Base-by-base conservation (phyloP, 129 eudicot species). In the Flaveria ramosissima region DNA sequence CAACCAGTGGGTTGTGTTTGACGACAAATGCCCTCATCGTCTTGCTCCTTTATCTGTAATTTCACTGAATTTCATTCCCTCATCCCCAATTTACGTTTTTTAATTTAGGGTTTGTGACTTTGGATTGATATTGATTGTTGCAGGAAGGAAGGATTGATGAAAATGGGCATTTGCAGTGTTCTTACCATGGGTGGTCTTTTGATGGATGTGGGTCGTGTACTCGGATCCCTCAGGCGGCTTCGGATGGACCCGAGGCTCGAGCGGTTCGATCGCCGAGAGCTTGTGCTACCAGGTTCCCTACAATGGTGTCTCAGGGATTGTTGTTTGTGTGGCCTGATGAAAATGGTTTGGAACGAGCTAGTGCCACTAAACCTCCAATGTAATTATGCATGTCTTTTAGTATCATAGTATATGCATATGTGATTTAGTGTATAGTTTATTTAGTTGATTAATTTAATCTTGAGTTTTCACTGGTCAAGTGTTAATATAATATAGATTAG, bases 321-420 rank as follows among this genome's bases (percentile, higher is more conserved):
- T 89, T 95, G 69, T 95, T 88, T 86, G 94, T 95, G 71, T 91
- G 99, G 97, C 97, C 99, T 4, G 99, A 91, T 86, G 96, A 92
- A 59, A 95, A 91, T 78, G 97, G 97, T 1, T 80, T 80, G 83
- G 96, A 95, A 76, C 76, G 88, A 88, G 94, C 99, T 81, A 63
- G 42, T 68, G 94, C 89, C 73, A 87, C 99, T 27, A 76, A 47
- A 52, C 96, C 97, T 72, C 94, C 94, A 9, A 83, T 81, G 98
- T 93, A 93, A 84, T 32, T 43, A 14, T 60, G 14, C 6, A 30
- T 56, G 7, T 57, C 9, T 24, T 77, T 60, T 13, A 56, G 55
- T 72, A 17, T n/a, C 53, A 70, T 60, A 65, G 15, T 80, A 39
- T 16, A n/a, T 19, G 4, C 17, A 8, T 13, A 16, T 24, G 15